Evolutionary conservation across 345 rosid genomes (phyloP).

Genomic region (Mallotus nudiflorus): DNA sequence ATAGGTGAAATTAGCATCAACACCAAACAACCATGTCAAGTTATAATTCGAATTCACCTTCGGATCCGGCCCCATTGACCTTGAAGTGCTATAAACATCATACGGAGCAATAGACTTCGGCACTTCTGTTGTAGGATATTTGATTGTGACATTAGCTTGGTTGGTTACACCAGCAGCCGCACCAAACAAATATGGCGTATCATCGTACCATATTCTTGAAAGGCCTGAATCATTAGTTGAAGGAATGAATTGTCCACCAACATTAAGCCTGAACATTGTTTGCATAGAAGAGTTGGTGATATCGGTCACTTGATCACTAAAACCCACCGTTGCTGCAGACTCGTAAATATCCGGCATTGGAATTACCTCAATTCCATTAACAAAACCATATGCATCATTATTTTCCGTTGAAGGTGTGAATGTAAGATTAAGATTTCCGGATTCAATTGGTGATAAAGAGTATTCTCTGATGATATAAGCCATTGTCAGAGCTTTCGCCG

Average conservation of each 20-base stretch:
- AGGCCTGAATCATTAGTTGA: constrained; percentile 28
- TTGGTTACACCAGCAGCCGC: constrained; percentile 18
- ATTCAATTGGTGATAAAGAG: constrained; percentile 5
- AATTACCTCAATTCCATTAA: constrained; percentile 32
- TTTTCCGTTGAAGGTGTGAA: constrained; percentile 24
- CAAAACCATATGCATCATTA: constrained; percentile 19
- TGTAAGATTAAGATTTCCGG: constrained; percentile 16
- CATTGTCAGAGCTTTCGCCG: constrained; percentile 28
- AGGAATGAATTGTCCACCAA: constrained; percentile 30
- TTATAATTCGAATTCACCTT: constrained; percentile 21
- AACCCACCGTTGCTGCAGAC: constrained; percentile 19
- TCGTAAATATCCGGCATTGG: constrained; percentile 29
- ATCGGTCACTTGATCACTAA: constrained; percentile 16
- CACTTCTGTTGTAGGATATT: constrained; percentile 14
- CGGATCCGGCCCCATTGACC: constrained; percentile 21
- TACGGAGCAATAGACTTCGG: constrained; percentile 22
- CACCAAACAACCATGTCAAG: constrained; percentile 23
- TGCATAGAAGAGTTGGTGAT: constrained; percentile 14
- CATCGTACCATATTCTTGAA: constrained; percentile 32
- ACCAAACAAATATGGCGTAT: constrained; percentile 30
- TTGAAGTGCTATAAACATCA: constrained; percentile 19
- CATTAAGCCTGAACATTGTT: constrained; percentile 27
- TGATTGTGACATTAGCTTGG: constrained; percentile 9
- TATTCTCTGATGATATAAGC: constrained; percentile 29
- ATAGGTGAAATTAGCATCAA: constrained; percentile 27